phyloP scores from a whole-genome alignment of 768 basidiomycete species.

The Xanthoconium stramineum region DNA sequence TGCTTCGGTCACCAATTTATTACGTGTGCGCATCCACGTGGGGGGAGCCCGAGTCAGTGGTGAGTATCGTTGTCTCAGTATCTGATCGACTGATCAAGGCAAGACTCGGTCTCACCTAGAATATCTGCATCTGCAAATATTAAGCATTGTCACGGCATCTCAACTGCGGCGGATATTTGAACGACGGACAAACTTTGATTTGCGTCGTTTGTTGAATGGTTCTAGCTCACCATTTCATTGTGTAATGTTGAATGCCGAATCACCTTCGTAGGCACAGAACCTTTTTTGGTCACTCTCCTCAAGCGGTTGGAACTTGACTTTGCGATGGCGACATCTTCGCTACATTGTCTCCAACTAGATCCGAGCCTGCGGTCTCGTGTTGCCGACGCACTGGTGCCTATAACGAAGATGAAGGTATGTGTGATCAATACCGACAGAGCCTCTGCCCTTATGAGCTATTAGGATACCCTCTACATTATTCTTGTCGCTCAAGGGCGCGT shows the following conservation, averaged over 20 bases:
- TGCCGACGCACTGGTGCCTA: slow-evolving; percentile 80
- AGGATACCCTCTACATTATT: slow-evolving; percentile 92
- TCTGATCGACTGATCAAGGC: slow-evolving; percentile 47
- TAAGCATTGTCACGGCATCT: slow-evolving; percentile 83
- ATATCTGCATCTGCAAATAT: slow-evolving; percentile 89
- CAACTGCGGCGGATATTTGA: slow-evolving; percentile 88
- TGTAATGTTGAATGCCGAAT: neutral
- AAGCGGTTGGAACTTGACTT: slow-evolving; percentile 72
- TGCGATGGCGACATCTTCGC: slow-evolving; percentile 74
- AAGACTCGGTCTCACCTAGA: slow-evolving; percentile 94
- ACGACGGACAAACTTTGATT: slow-evolving; percentile 86
- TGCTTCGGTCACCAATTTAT: slow-evolving; percentile 85
- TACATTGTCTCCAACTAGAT: slow-evolving; percentile 79
- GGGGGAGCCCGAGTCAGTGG: slow-evolving; percentile 96
- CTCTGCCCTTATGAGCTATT: neutral
- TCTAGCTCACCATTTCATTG: neutral
- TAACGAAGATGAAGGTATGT: slow-evolving; percentile 71
- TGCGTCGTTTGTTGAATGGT: slow-evolving; percentile 73
- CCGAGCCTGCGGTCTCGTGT: slow-evolving; percentile 63
- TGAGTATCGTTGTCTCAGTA: slow-evolving; percentile 41
- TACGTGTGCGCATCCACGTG: slow-evolving; percentile 88
- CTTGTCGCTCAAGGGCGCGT: slow-evolving; percentile 77
- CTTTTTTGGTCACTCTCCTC: slow-evolving; percentile 73
- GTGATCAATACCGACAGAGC: neutral
- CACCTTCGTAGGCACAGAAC: slow-evolving; percentile 65